Percentiles rank a stretch among this genome's conserved stretches.
Evolutionary conservation across 768 basidiomycete species (phyloP).

Genomic region (Clavulina sp.): DNA sequence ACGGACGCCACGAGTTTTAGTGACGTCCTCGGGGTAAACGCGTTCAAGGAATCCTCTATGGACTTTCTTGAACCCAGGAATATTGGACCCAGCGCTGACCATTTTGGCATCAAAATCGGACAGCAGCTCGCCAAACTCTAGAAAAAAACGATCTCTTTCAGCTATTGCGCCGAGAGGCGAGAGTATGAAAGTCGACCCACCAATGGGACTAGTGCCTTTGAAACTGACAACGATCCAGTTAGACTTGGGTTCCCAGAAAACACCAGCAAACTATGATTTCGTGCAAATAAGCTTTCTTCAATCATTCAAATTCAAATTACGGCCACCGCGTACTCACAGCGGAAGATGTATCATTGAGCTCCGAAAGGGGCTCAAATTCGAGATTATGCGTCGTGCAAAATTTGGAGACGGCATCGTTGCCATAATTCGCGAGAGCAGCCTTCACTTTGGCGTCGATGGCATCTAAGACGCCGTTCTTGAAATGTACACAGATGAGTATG

Average conservation of each 20-base stretch:
- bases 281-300: constrained; percentile 12
- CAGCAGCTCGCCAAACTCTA: constrained; percentile 10
- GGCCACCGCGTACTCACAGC: too few species aligned
- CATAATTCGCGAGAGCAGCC: too few species aligned
- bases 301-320: too few species aligned
- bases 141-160: too few species aligned
- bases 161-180: too few species aligned
- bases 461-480: too few species aligned
- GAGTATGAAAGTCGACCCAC: too few species aligned
- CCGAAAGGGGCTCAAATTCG: constrained; percentile 7
- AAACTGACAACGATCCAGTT: constrained; percentile 12
- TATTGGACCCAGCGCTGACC: neutral
- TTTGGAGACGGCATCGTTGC: constrained; percentile 1
- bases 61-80: neutral
- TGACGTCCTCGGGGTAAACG: neutral
- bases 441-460: too few species aligned
- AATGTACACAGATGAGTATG: too few species aligned
- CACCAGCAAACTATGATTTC: constrained; percentile 8
- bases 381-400: constrained; percentile 3
- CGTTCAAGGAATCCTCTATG: constrained; percentile 11
- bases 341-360: constrained; percentile 5
- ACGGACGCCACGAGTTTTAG: neutral
- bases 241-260: constrained; percentile 11
- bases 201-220: constrained; percentile 5
- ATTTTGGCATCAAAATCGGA: constrained; percentile 5